Evolutionary conservation across 768 basidiomycete genomes (phyloP).

Genomic region (Boletus huronensis): DNA sequence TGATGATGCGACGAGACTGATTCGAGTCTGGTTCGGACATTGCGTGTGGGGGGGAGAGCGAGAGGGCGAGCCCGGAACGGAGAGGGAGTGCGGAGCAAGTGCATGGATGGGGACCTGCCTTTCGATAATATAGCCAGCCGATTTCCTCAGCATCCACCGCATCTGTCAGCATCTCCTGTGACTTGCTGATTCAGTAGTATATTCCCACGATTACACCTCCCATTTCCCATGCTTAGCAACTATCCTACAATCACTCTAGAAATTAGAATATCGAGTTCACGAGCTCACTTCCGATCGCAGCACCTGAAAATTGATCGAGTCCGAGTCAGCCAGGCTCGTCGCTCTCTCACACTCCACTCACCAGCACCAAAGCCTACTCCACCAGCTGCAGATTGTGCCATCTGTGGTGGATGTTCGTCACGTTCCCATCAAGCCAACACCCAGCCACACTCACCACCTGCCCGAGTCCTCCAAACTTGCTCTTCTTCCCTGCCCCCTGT

Average conservation of each 20-base stretch:
- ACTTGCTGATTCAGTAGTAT: slow-evolving; percentile 13
- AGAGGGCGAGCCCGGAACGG: background rate
- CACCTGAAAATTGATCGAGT: slow-evolving; percentile 36
- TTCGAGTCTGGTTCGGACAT: slow-evolving; percentile 20
- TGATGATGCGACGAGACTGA: slow-evolving; percentile 20
- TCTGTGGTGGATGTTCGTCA: slow-evolving; percentile 15
- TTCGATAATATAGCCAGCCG: slow-evolving; percentile 26
- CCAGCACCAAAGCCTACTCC: slow-evolving; percentile 50
- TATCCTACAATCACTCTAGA: slow-evolving; percentile 7
- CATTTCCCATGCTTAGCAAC: slow-evolving; percentile 20
- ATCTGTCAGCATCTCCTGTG: slow-evolving; percentile 33
- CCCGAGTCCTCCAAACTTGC: slow-evolving; percentile 39
- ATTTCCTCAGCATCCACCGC: slow-evolving; percentile 26
- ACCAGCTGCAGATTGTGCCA: slow-evolving; percentile 34
- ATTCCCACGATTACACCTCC: slow-evolving; percentile 19
- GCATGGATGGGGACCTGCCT: slow-evolving; percentile 26
- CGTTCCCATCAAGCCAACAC: background rate
- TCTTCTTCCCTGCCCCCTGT: slow-evolving; percentile 32
- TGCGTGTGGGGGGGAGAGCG: background rate
- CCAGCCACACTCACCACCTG: slow-evolving; percentile 29
- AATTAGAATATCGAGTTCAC: slow-evolving; percentile 47
- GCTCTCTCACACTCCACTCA: slow-evolving; percentile 9
- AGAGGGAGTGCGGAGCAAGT: slow-evolving; percentile 7
- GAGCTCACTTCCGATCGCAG: slow-evolving; percentile 42
- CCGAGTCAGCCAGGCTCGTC: background rate